phyloP scores from a whole-genome alignment of 441 rosid species.

The Populus hybrid region DNA sequence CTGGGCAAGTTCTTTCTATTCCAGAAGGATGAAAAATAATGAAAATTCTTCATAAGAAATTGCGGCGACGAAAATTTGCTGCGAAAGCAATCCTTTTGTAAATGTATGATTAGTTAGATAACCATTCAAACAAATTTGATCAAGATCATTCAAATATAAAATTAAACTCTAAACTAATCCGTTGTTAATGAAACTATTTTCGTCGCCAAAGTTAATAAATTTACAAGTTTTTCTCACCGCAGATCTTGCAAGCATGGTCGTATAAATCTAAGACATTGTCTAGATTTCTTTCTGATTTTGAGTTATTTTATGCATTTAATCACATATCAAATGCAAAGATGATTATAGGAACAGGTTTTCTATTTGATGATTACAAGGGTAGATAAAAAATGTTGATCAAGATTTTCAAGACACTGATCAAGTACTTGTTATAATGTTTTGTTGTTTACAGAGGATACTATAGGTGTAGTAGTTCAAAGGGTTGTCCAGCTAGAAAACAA shows the following conservation, averaged over 20 bases:
- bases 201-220: background rate
- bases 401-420: background rate
- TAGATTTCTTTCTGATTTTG: background rate
- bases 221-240: background rate
- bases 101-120: background rate
- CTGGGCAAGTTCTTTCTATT: background rate
- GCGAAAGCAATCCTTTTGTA: too few relatives aligned
- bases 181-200: background rate
- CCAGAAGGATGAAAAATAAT: background rate
- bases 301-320: background rate
- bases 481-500: constrained; percentile 94
- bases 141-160: too few relatives aligned
- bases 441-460: constrained; percentile 69
- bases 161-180: too few relatives aligned
- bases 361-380: background rate
- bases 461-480: constrained; percentile 92
- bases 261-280: background rate
- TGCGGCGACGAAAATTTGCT: background rate
- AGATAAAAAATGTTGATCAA: background rate
- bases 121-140: background rate
- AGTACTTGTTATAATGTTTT: background rate
- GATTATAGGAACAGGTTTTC: background rate
- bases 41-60: background rate
- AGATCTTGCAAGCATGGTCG: background rate
- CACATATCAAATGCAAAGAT: background rate